Evolutionary conservation across 1,284 basidiomycete genomes (phyloP), one percentile per base, ranked within the genome.

Genomic region (Cryptococcus depauperatus): DNA sequence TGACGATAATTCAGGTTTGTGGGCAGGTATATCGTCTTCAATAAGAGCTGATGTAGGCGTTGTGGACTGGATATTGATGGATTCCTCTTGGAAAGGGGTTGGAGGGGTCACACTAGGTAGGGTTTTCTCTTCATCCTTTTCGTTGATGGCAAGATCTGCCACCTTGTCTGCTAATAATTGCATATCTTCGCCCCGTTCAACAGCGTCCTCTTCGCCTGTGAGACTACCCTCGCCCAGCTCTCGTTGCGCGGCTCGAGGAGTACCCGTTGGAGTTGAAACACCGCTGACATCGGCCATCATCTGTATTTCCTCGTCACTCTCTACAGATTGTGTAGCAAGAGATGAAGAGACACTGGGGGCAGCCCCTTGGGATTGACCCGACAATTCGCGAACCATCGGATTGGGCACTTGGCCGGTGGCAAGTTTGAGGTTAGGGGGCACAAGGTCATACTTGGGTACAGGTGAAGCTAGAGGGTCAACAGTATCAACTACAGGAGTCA

Each of bases 221-320:
- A 52, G 47, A 37, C 57, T 58, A 1, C 52, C 52, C n/a, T 58
- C 58, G 6, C 56, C 56, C 2, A 69, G 50, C 18, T 60, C 55
- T 35, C 52, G 47, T 21, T 50, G 46, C 4, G 58, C 61, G 9
- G 61, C 65, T 41, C 58, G 55, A 5, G 67, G 67, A 1, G 67
- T 69, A 5, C 64, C 59, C 13, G 50, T 62, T 0, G 67, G 67
- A 8, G 67, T 69, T 29, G 55, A 59, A 7, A 69, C 59, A 5
- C 62, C 65, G 29, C 61, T 63, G 7, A 69, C 65, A 46, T 64
- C 64, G 38, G 56, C 50, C 52, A 64, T 59, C 50, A 62, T 65
- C 44, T 56, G 46, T 18, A 43, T 44, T 25, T 53, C 49, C 43
- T 64, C 58, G 29, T 57, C 59, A 30, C 52, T 53, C 13, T 50